Percentiles rank a stretch among this genome's conserved stretches.
These are phyloP conservation scores for Ustilago bromivora DNA, from an alignment of 1,284 basidiomycete genomes.

Conservation along the genomic window DNA sequence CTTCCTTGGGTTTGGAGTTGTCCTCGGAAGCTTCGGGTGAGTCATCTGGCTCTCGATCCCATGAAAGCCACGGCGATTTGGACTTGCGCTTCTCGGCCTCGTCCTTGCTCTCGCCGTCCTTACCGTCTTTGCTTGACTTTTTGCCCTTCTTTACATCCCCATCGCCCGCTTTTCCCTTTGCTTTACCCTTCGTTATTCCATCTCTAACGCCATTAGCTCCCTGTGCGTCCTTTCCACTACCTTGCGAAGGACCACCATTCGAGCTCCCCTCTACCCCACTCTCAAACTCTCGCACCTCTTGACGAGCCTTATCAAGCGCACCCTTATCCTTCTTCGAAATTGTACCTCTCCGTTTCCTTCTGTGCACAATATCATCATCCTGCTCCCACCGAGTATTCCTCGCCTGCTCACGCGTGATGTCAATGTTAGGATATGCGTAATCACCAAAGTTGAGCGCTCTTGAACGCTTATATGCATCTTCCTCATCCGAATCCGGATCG, in stretches of 20 bases:
- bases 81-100: constrained; percentile 13
- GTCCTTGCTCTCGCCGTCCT: background rate
- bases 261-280: background rate
- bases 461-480: constrained; percentile 78
- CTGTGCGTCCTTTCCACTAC: background rate
- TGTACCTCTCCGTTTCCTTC: constrained; percentile 32
- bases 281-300: constrained; percentile 14
- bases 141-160: background rate
- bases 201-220: constrained; percentile 6
- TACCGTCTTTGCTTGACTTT: constrained; percentile 11
- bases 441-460: constrained; percentile 87
- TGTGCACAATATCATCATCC: constrained; percentile 56
- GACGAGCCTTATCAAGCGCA: background rate
- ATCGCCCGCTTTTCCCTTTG: constrained; percentile 9
- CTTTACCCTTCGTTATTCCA: constrained; percentile 19
- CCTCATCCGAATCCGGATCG: constrained; percentile 75
- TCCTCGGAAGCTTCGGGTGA: background rate
- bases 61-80: constrained; percentile 39
- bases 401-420: constrained; percentile 79
- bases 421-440: constrained; percentile 89
- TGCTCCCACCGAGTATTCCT: constrained; percentile 36
- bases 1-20: background rate
- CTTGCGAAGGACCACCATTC: background rate
- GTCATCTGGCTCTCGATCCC: constrained; percentile 21
- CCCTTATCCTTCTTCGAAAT: constrained; percentile 32